phyloP scores from a whole-genome alignment of 2,329 filamentous ascomycete species.

The Curvularia verruculosa region DNA sequence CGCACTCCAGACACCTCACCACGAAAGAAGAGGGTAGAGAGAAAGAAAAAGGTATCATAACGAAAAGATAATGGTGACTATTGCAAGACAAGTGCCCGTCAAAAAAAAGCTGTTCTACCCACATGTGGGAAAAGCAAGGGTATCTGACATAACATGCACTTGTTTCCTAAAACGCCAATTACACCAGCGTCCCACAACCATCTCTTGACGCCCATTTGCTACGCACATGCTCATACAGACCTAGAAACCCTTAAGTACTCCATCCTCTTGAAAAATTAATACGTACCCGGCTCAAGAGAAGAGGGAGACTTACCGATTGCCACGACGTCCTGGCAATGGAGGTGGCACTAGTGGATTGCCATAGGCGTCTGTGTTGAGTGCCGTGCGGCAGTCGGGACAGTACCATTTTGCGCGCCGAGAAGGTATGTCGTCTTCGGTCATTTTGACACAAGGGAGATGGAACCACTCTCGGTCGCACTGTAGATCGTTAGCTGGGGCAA shows the following conservation, averaged over 20 bases:
- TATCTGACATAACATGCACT: neutral
- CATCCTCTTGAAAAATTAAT: constrained; percentile 44
- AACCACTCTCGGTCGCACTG: constrained; percentile 86
- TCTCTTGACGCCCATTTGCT: neutral
- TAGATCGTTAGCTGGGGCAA: constrained; percentile 23
- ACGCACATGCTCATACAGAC: constrained; percentile 15
- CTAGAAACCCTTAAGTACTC: constrained; percentile 38
- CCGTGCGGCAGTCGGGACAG: constrained; percentile 70
- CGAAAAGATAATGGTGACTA: neutral
- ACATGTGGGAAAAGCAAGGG: neutral
- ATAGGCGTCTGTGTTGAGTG: constrained; percentile 39
- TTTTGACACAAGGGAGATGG: constrained; percentile 76
- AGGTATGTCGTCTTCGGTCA: constrained; percentile 66
- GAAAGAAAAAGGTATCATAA: neutral
- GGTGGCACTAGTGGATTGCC: constrained; percentile 44
- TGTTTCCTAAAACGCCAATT: neutral
- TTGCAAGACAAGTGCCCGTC: neutral
- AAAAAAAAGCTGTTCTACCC: neutral
- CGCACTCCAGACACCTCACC: neutral
- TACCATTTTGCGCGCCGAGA: constrained; percentile 82
- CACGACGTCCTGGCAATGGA: constrained; percentile 40
- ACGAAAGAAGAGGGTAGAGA: neutral
- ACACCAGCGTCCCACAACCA: neutral
- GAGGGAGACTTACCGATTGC: constrained; percentile 42
- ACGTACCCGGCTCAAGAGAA: constrained; percentile 24